These are phyloP conservation scores for Kwoniella sp. DNA, from an alignment of 768 basidiomycete species.

Conservation along the genomic window DNA sequence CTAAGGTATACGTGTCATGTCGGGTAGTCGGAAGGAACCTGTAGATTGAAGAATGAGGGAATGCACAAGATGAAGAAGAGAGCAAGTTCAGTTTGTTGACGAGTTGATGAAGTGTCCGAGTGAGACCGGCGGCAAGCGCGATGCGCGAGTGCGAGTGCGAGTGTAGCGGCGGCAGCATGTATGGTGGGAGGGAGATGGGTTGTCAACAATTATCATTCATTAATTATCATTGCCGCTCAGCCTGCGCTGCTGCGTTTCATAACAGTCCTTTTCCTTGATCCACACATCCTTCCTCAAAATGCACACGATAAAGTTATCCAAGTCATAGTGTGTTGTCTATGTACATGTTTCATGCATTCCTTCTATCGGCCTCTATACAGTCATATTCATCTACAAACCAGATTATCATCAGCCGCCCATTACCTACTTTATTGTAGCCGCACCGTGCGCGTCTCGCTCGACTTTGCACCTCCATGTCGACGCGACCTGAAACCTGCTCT, in stretches of 20 bases:
- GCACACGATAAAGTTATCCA: too few relatives aligned
- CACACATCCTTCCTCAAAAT: neutral
- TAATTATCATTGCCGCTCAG: neutral
- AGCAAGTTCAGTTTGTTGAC: constrained; percentile 40
- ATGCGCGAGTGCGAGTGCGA: too few relatives aligned
- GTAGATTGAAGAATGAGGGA: neutral
- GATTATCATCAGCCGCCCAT: too few relatives aligned
- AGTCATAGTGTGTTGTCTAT: neutral
- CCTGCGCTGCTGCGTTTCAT: too few relatives aligned
- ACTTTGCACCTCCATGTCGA: neutral
- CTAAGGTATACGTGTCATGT: neutral
- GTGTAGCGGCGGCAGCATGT: too few relatives aligned
- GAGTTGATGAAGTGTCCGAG: constrained; percentile 35
- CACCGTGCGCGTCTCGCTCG: too few relatives aligned
- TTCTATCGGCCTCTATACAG: neutral
- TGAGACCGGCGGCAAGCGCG: neutral
- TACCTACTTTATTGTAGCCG: neutral
- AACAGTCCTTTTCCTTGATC: too few relatives aligned
- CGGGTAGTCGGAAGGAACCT: neutral
- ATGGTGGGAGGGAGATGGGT: too few relatives aligned
- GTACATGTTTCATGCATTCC: neutral
- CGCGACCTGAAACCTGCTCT: neutral
- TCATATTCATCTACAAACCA: too few relatives aligned
- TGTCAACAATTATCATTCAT: too few relatives aligned
- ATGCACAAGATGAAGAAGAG: neutral